A percentile compares a stretch with the other conserved stretches of the same genome.
Conservation (phyloP, 192 early-diverging fungal genomes). For the Funneliformis mosseae region DNA sequence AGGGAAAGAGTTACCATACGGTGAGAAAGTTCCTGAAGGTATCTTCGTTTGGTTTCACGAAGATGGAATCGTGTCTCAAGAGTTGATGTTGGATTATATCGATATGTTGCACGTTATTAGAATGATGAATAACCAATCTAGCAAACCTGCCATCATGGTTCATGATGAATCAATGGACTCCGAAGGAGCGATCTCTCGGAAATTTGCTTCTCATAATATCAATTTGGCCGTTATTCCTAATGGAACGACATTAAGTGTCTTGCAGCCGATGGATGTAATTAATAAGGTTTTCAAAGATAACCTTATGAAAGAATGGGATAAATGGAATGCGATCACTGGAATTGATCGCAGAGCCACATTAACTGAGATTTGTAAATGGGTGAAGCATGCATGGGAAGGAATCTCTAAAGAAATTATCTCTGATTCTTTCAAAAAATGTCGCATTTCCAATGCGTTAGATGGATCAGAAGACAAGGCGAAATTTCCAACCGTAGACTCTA, state of each 20-base stretch:
- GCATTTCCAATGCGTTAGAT: background rate
- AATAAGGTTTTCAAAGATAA: background rate
- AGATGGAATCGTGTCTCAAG: constrained; percentile 1
- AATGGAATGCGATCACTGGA: background rate
- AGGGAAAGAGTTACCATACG: constrained; percentile 2
- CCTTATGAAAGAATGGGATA: background rate
- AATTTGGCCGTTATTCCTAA: background rate
- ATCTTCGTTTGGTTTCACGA: constrained; percentile 15
- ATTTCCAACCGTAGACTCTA: background rate
- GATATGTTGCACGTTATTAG: background rate
- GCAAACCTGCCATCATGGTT: background rate
- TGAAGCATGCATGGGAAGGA: constrained; percentile 22
- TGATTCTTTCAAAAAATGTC: background rate
- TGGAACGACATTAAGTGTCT: background rate
- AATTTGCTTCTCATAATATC: background rate
- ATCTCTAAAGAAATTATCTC: background rate
- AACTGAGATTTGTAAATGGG: background rate
- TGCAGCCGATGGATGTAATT: background rate
- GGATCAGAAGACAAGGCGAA: background rate
- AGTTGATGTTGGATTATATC: background rate
- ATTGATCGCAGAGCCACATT: background rate
- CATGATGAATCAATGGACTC: background rate
- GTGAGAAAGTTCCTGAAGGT: background rate
- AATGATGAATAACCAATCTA: background rate
- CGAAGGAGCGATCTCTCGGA: background rate